Percentiles rank a stretch among this genome's conserved stretches.
Evolutionary conservation across 176 grass and related monocot genomes (phyloP).

Genomic region (Musa itinerans): DNA sequence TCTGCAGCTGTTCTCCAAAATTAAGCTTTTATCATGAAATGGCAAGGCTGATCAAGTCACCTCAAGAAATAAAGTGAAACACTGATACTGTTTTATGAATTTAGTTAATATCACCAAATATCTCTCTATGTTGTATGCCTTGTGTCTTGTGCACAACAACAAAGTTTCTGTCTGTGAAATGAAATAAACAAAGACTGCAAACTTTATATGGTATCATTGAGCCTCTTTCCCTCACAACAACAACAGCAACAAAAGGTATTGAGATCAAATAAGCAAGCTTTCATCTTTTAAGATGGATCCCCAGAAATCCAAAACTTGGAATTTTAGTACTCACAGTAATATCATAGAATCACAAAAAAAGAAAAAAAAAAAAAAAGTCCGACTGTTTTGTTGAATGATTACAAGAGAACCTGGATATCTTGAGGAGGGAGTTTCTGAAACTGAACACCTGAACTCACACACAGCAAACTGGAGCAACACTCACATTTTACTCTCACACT

Average conservation of each 20-base stretch:
- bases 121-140: no score
- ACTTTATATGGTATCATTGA: no score
- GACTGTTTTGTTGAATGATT: background rate
- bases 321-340: background rate
- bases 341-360: conserved; percentile 14
- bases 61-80: conserved; percentile 23
- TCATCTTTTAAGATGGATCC: no score
- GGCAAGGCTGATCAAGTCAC: background rate
- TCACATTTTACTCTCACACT: conserved; percentile 59
- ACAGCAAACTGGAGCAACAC: conserved; percentile 44
- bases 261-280: no score
- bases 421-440: conserved; percentile 35
- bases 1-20: conserved; percentile 31
- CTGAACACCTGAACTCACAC: conserved; percentile 41
- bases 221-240: no score
- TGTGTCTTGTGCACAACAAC: no score
- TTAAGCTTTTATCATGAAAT: background rate
- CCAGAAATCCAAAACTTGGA: no score
- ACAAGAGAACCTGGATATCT: conserved; percentile 41
- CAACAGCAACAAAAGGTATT: no score
- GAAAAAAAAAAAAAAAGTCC: background rate
- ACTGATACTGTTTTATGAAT: background rate
- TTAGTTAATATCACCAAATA: no score
- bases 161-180: no score
- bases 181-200: no score